A percentile compares a stretch with the other conserved stretches of the same genome.
These are phyloP conservation scores for Hondaea fermentalgiana DNA, from an alignment of 108 stramenopile genomes.

Conservation along the genomic window DNA sequence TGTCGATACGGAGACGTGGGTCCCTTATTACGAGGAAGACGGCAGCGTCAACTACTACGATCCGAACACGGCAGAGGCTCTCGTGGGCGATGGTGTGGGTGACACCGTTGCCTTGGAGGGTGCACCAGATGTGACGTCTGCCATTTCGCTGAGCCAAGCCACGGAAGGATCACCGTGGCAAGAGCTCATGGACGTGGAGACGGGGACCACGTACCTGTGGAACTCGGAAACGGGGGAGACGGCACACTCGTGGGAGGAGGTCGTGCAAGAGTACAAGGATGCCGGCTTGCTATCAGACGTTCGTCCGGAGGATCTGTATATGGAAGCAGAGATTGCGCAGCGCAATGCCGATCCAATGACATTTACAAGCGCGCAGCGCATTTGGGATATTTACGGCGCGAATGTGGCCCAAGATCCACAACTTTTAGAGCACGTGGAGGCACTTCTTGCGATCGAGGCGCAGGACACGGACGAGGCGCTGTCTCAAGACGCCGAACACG, in stretches of 20 bases:
- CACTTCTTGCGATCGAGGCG: neutral
- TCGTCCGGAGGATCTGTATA: neutral
- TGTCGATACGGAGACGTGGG: neutral
- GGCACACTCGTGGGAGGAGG: neutral
- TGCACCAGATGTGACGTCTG: neutral
- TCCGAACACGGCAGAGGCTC: neutral
- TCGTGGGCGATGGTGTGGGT: no score
- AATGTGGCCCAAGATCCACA: neutral
- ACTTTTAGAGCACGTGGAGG: neutral
- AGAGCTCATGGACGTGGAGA: neutral
- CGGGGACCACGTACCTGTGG: neutral
- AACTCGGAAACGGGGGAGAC: neutral
- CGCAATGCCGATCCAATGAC: neutral
- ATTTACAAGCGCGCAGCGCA: neutral
- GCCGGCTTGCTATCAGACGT: neutral
- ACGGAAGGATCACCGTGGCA: neutral
- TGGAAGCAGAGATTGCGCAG: neutral
- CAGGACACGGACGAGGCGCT: neutral
- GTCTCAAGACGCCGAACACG: neutral
- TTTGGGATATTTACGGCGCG: neutral
- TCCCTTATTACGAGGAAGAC: neutral
- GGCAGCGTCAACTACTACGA: neutral
- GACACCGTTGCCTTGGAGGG: no score
- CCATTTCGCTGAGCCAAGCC: neutral
- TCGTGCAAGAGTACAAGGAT: neutral